A percentile compares a stretch with the other conserved stretches of the same genome.
These are phyloP conservation scores for Westerdykella aurantiaca DNA, from an alignment of 2,329 filamentous ascomycete genomes.

Conservation along the genomic window DNA sequence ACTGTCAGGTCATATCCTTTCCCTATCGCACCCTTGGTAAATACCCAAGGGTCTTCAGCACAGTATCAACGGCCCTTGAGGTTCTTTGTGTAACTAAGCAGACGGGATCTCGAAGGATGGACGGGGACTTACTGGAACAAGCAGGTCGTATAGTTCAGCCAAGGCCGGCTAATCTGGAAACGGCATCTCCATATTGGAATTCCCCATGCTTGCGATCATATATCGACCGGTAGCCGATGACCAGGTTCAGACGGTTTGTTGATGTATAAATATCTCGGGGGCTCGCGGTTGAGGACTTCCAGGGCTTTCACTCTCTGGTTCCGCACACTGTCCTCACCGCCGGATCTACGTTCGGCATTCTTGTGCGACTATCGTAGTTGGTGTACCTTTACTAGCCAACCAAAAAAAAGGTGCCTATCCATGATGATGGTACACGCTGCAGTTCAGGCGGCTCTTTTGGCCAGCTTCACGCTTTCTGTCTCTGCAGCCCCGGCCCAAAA, in stretches of 20 bases:
- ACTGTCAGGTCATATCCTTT: no score
- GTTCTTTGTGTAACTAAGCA: background rate
- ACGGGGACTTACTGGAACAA: constrained; percentile 11
- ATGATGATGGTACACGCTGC: no score
- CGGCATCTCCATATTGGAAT: constrained; percentile 20
- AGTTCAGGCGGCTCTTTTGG: background rate
- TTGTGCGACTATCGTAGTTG: no score
- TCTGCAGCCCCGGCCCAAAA: constrained; percentile 12
- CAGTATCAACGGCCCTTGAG: no score
- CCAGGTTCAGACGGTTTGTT: background rate
- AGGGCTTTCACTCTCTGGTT: background rate
- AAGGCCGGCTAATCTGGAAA: constrained; percentile 17
- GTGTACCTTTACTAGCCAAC: no score
- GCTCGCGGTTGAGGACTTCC: background rate
- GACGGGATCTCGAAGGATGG: background rate
- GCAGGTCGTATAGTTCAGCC: constrained; percentile 22
- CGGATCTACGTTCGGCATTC: no score
- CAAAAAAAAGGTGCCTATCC: no score
- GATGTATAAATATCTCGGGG: background rate
- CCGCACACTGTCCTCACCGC: background rate
- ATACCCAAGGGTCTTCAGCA: no score
- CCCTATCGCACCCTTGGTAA: no score
- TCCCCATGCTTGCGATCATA: constrained; percentile 8
- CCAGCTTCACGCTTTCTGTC: constrained; percentile 15
- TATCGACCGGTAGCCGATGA: constrained; percentile 2